Evolutionary conservation across 352 stramenopile genomes (phyloP), one percentile per base, ranked within the genome.

Genomic region (Pythium rishiriense): DNA sequence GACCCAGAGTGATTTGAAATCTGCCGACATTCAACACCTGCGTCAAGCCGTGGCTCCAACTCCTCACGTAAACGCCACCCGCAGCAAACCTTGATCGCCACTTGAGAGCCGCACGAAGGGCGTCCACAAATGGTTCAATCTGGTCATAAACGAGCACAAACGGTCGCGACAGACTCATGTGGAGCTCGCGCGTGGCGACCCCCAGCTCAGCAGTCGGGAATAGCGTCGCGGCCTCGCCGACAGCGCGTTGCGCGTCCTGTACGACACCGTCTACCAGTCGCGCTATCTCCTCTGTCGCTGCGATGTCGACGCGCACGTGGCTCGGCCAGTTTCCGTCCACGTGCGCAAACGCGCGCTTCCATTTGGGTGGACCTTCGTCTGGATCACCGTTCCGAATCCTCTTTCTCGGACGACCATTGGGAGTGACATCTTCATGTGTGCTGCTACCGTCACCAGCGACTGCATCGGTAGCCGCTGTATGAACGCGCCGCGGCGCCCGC

Each of bases 271-370:
- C 55, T 37, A 66, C 69, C 12, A 84, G 33, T 14, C 63, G 35
- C 15, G 52, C 68, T 14, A 88, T 50, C 28, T 69, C 61, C 4
- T 49, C 39, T 26, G 63, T 64, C 7, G 77, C 46, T 42, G 54
- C 26, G n/a, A 93, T 69, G 22, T 70, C 45, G 35, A 92, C 75
- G 37, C 74, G 72, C 37, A 94, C 74, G 29, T 94, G 83, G 51
- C 83, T 92, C 47, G 86, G 84, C 86, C 86, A 94, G 54, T 94
- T 90, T 53, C 84, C 86, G 46, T 88, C 81, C 11, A 93, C 82
- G 51, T 93, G 84, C 26, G 79, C 70, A 53, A 94, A 93, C 22
- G 70, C 65, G 61, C 86, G 79, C 48, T 68, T 83, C 83, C 82
- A 92, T 42, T 70, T 41, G 11, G 28, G 66, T 26, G 52, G 22